These are phyloP conservation scores for Phialophora tarda DNA, from an alignment of 2,329 filamentous ascomycete species.

Conservation along the genomic window DNA sequence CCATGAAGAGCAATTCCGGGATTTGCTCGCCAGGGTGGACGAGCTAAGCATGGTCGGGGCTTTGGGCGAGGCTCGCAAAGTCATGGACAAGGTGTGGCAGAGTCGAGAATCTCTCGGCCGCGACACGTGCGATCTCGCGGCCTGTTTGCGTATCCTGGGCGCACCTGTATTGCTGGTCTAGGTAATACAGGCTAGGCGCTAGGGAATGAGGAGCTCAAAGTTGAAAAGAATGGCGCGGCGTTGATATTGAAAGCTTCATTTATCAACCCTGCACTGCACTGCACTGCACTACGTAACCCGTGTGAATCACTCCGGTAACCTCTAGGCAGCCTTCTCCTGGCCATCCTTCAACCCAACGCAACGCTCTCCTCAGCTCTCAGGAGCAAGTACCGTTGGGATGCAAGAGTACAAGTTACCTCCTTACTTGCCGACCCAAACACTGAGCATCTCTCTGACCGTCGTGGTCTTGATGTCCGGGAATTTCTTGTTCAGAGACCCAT, in stretches of 20 bases:
- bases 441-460: conserved; percentile 37
- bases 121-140: conserved; percentile 16
- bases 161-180: conserved; percentile 25
- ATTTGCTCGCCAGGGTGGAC: conserved; percentile 21
- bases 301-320: too few species aligned
- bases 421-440: conserved; percentile 19
- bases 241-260: not conserved
- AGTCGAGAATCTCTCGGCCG: conserved; percentile 2
- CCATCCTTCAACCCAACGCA: not conserved
- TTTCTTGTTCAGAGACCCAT: conserved; percentile 33
- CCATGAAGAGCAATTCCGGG: conserved; percentile 15
- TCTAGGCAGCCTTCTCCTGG: too few species aligned
- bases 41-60: conserved; percentile 38
- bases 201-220: not conserved
- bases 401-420: too few species aligned
- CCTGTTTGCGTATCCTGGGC: conserved; percentile 25
- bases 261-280: too few species aligned
- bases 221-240: not conserved
- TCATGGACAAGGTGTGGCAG: conserved; percentile 46
- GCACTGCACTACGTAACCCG: too few species aligned
- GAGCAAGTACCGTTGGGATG: not conserved
- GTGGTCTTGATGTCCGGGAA: conserved; percentile 39
- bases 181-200: not conserved
- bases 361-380: not conserved
- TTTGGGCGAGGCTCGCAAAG: conserved; percentile 40